These are phyloP conservation scores for Phyllosticta citrichinensis DNA, from an alignment of 2,329 filamentous ascomycete species.

Conservation along the genomic window DNA sequence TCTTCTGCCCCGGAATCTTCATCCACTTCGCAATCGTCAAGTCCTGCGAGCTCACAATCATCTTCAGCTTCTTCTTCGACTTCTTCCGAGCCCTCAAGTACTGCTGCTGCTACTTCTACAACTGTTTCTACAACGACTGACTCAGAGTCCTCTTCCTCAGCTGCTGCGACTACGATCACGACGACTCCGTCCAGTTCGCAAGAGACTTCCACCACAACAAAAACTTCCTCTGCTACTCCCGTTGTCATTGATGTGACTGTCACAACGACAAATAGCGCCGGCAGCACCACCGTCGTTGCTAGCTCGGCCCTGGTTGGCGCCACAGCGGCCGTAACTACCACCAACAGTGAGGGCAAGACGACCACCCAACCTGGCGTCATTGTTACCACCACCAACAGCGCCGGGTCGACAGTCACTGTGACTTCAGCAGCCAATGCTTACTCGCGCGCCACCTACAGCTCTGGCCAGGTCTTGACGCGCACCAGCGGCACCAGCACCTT, in stretches of 20 bases:
- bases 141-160: not conserved
- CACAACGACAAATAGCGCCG: conserved; percentile 29
- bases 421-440: conserved; percentile 23
- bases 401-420: conserved; percentile 28
- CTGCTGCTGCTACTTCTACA: conserved; percentile 6
- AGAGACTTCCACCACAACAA: not conserved
- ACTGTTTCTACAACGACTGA: not conserved
- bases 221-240: conserved; percentile 10
- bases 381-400: conserved; percentile 28
- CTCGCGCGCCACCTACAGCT: conserved; percentile 16
- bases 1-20: not conserved
- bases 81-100: conserved; percentile 4
- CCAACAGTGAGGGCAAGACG: conserved; percentile 28
- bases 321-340: conserved; percentile 30
- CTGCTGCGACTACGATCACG: not conserved
- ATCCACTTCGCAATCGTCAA: not conserved
- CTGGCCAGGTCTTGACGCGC: conserved; percentile 33
- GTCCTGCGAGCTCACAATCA: conserved; percentile 8
- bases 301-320: conserved; percentile 31
- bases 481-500: conserved; percentile 32
- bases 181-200: not conserved
- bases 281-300: conserved; percentile 26
- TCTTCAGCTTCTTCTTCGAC: conserved; percentile 9
- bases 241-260: conserved; percentile 31
- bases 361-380: conserved; percentile 30